Evolutionary conservation across 306 rosid genomes (phyloP), one percentile per base, ranked within the genome.

Genomic region (Luffa acutangula): DNA sequence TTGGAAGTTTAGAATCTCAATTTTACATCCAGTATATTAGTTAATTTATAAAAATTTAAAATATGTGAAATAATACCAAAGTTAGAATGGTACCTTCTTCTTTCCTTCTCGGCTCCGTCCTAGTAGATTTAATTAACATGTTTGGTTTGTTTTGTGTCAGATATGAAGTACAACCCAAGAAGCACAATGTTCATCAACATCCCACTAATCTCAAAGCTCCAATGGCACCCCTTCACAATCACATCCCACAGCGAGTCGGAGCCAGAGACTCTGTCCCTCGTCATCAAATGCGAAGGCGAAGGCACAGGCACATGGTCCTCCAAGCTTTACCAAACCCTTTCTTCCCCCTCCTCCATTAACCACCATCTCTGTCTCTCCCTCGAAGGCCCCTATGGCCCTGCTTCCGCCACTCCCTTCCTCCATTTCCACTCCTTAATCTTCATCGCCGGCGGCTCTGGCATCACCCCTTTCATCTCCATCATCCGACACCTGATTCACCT

Each of bases 141-240:
- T n/a, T n/a, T n/a, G n/a, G n/a, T n/a, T n/a, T n/a, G n/a, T n/a
- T n/a, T 5, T 9, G 31, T 37, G n/a, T 2, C 11, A 46, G 52
- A 46, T 2, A 9, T 46, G 87, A 88, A 83, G 39, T 94, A 88
- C 37, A 87, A 80, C 60, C 92, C 97, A 8, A 89, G 91, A 11
- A 92, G 97, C 87, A 75, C 85, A 4, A 80, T 89, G 86, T 92
- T 92, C 80, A 81, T 94, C 53, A 94, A 92, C 67, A 78, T 89
- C 51, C 98, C 97, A 10, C 85, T 84, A 73, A 84, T 92, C 79
- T 91, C 98, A 58, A 90, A 89, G 82, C 74, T 94, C n/a, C 98
- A 94, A 53, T 94, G 97, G 97, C 97, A 94, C 85, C 98, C 98
- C 21, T 94, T 90, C 79, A 91, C 96, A 1, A 17, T 92, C 12